These are phyloP conservation scores for Neocallimastix lanati DNA, from an alignment of 192 early-diverging fungal species.

Conservation along the genomic window DNA sequence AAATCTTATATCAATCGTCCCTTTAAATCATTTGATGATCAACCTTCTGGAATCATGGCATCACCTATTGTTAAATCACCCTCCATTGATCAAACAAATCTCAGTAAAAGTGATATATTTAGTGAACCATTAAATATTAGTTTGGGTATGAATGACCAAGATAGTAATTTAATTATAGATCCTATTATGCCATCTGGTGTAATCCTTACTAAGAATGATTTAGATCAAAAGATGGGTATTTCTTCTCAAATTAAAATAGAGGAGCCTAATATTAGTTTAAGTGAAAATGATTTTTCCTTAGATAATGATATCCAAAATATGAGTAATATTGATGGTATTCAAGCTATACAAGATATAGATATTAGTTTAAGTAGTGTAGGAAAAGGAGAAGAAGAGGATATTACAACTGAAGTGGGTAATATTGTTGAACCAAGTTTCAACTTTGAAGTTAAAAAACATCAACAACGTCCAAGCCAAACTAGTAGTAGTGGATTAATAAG, in stretches of 20 bases:
- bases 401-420: background rate
- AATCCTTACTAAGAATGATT: background rate
- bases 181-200: background rate
- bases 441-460: background rate
- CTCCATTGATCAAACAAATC: no score
- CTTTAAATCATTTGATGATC: background rate
- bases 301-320: background rate
- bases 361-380: background rate
- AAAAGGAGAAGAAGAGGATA: background rate
- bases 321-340: background rate
- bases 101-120: background rate
- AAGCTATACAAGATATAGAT: background rate
- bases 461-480: background rate
- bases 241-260: background rate
- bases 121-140: background rate
- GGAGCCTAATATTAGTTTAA: background rate
- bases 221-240: background rate
- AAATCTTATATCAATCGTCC: background rate
- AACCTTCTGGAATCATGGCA: background rate
- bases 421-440: background rate
- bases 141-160: background rate
- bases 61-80: no score
- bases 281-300: background rate
- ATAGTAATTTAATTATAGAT: background rate
- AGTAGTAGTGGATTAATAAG: background rate